phyloP scores from a whole-genome alignment of 2,329 filamentous ascomycete genomes.

The Fusarium albidum region DNA sequence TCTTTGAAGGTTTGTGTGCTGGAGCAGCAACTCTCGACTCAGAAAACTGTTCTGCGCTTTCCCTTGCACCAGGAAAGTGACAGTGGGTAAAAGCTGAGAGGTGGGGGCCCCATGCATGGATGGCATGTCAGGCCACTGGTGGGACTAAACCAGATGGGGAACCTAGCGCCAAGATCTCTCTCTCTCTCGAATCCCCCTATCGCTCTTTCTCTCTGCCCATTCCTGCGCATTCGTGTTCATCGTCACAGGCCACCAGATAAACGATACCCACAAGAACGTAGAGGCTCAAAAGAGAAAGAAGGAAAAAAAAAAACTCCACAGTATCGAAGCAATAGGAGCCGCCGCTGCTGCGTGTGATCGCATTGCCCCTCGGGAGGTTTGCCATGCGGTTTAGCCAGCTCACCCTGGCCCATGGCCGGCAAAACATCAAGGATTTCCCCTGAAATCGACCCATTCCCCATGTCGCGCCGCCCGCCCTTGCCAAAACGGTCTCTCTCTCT shows the following conservation, averaged over 20 bases:
- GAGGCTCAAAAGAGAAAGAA: background rate
- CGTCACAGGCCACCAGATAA: constrained; percentile 27
- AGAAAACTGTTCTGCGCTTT: background rate
- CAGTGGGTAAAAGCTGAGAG: constrained; percentile 23
- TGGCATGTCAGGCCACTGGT: constrained; percentile 34
- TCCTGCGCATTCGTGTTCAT: constrained; percentile 10
- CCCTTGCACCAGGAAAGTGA: constrained; percentile 15
- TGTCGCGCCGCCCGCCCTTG: constrained; percentile 10
- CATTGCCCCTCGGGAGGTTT: no score
- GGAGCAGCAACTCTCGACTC: background rate
- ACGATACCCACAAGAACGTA: constrained; percentile 3
- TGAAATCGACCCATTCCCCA: constrained; percentile 28
- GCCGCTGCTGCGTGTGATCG: constrained; percentile 9
- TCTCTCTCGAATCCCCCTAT: constrained; percentile 17
- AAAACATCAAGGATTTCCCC: constrained; percentile 23
- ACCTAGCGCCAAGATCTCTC: constrained; percentile 30
- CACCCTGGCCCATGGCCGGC: constrained; percentile 3
- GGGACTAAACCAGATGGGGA: constrained; percentile 15
- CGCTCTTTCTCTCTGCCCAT: constrained; percentile 10
- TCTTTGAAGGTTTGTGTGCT: background rate
- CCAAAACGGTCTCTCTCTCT: no score
- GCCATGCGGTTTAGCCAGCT: constrained; percentile 25
- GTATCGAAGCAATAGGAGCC: constrained; percentile 19
- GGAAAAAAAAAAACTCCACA: constrained; percentile 24
- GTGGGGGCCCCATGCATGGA: constrained; percentile 17